phyloP scores from a whole-genome alignment of 2,329 filamentous ascomycete species.

The Saccharata proteae region DNA sequence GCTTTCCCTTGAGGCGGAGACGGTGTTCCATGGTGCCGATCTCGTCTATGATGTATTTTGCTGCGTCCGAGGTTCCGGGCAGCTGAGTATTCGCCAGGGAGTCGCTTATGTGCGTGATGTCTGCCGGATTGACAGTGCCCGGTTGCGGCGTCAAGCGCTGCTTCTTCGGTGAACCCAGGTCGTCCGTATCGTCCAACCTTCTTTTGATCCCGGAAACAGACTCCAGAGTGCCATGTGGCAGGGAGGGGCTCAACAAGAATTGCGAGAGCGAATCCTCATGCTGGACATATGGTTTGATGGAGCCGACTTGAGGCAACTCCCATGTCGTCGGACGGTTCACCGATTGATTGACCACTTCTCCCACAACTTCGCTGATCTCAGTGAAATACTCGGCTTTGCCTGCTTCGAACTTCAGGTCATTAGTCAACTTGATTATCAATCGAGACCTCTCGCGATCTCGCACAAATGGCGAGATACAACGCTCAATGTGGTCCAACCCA shows the following conservation, averaged over 20 bases:
- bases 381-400: too few relatives aligned
- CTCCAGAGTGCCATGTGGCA: conserved; percentile 1
- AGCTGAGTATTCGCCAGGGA: neutral
- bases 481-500: conserved; percentile 32
- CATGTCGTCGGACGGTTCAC: too few relatives aligned
- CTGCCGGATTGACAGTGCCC: conserved; percentile 2
- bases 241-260: neutral
- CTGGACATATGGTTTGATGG: conserved; percentile 4
- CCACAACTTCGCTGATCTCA: too few relatives aligned
- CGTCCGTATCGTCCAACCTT: conserved; percentile 7
- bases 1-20: too few relatives aligned
- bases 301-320: conserved; percentile 8
- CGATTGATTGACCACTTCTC: too few relatives aligned
- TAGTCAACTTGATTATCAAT: too few relatives aligned
- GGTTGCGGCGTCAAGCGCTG: conserved; percentile 11
- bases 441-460: conserved; percentile 5
- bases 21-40: too few relatives aligned
- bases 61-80: too few relatives aligned
- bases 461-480: conserved; percentile 18
- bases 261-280: neutral
- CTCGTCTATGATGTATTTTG: too few relatives aligned
- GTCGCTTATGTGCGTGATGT: conserved; percentile 3
- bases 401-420: too few relatives aligned
- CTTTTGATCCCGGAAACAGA: conserved; percentile 11
- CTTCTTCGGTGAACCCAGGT: conserved; percentile 13